These are phyloP conservation scores for Carex cristatella DNA, from an alignment of 176 grass and related monocot genomes.

Conservation along the genomic window DNA sequence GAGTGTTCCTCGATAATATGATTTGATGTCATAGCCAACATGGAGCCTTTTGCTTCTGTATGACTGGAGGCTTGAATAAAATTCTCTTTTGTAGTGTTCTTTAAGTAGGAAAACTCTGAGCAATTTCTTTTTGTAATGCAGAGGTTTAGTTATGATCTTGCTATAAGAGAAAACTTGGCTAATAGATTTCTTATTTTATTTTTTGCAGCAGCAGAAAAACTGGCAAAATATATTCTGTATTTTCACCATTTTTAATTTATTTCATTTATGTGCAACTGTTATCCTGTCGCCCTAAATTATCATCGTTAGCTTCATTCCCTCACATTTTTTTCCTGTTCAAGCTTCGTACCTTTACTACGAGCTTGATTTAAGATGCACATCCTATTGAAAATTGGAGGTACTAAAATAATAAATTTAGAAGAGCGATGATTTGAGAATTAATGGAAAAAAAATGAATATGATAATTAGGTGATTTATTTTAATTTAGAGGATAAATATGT, in stretches of 20 bases:
- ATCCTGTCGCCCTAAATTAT: not conserved
- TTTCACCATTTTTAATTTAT: not conserved
- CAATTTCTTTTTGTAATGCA: slow-evolving; percentile 4
- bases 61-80: slow-evolving; percentile 18
- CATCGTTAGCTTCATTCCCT: not conserved
- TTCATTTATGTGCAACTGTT: not conserved
- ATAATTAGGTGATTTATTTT: too few relatives aligned
- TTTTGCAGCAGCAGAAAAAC: not conserved
- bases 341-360: not conserved
- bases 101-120: slow-evolving; percentile 16
- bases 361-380: not conserved
- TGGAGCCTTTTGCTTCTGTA: slow-evolving; percentile 15
- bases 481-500: too few relatives aligned
- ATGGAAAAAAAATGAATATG: too few relatives aligned
- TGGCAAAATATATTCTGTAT: not conserved
- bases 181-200: slow-evolving; percentile 11
- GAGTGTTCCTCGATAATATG: slow-evolving; percentile 72
- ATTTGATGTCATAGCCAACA: not conserved
- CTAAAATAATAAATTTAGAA: not conserved
- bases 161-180: not conserved
- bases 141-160: not conserved
- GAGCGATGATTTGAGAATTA: too few relatives aligned
- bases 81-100: slow-evolving; percentile 12
- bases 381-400: not conserved
- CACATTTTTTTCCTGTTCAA: not conserved